Conservation (phyloP, 345 rosid species). For the Reutealis trisperma region DNA sequence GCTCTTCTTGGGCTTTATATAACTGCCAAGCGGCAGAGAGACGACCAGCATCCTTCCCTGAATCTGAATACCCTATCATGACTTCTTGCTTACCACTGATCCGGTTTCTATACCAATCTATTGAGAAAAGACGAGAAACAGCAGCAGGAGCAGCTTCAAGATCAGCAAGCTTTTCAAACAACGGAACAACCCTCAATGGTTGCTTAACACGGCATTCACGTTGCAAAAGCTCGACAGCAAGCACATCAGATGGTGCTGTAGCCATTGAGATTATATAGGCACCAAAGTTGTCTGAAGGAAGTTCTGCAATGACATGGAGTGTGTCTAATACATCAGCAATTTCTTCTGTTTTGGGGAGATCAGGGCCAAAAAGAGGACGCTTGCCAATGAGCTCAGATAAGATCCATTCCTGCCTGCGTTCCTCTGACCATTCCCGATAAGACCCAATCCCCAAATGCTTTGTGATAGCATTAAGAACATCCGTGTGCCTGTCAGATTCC, state of each 20-base stretch:
- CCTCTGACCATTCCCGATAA: conserved; percentile 91
- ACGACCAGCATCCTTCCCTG: conserved; percentile 97
- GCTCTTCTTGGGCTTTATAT: conserved; percentile 97
- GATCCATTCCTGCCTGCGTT: conserved; percentile 83
- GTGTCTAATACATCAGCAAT: conserved; percentile 48
- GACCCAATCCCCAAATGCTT: conserved; percentile 83
- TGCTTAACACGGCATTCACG: conserved; percentile 89
- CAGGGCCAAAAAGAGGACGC: conserved; percentile 91
- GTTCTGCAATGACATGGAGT: conserved; percentile 37
- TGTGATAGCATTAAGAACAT: conserved; percentile 92
- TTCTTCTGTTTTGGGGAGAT: conserved; percentile 93
- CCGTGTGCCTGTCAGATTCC: conserved; percentile 96
- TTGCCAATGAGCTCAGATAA: conserved; percentile 84
- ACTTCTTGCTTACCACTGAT: conserved; percentile 96
- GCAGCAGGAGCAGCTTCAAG: conserved; percentile 97
- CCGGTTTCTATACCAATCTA: conserved; percentile 86
- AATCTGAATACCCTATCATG: conserved; percentile 98
- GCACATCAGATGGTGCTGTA: conserved; percentile 39
- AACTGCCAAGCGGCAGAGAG: conserved; percentile 98
- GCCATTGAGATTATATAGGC: conserved; percentile 44
- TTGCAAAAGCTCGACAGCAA: conserved; percentile 75
- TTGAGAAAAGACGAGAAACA: conserved; percentile 80
- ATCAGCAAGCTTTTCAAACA: conserved; percentile 98
- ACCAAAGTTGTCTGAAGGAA: conserved; percentile 37
- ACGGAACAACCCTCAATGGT: conserved; percentile 95